Conservation (phyloP, 495 filamentous ascomycete genomes). For the Immersiella caudata region DNA sequence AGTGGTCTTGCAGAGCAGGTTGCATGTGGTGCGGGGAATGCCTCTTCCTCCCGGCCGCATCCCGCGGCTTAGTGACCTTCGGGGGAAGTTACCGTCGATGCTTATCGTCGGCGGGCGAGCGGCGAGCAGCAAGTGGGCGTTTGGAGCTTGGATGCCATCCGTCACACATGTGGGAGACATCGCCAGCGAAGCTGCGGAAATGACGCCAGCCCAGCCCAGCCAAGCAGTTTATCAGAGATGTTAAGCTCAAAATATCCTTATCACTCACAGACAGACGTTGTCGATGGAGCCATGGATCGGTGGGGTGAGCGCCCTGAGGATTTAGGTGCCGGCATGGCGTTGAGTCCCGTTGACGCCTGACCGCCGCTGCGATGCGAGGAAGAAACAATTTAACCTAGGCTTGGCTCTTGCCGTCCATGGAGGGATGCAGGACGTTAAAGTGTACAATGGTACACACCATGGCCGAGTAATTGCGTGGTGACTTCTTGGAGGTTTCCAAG, state of each 20-base stretch:
- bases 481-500: neutral
- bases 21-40: slow-evolving; percentile 10
- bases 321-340: slow-evolving; percentile 15
- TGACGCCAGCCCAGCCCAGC: neutral
- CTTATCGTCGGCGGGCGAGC: slow-evolving; percentile 2
- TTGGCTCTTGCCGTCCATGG: slow-evolving; percentile 9
- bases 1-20: neutral
- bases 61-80: neutral
- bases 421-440: neutral
- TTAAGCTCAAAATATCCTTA: neutral
- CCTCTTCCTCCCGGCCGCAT: slow-evolving; percentile 3
- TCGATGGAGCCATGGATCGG: neutral
- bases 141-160: neutral
- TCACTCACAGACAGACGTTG: neutral
- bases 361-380: slow-evolving; percentile 1
- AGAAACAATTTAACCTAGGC: slow-evolving; percentile 18
- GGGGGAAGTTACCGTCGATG: neutral
- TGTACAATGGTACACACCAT: slow-evolving; percentile 3
- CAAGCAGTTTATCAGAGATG: neutral
- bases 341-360: slow-evolving; percentile 6
- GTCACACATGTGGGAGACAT: neutral
- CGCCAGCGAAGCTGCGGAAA: neutral
- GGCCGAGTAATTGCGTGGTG: neutral
- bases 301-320: neutral
- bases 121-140: neutral